Evolutionary conservation across 129 eudicot species (phyloP).

Genomic region (Logfia minima): DNA sequence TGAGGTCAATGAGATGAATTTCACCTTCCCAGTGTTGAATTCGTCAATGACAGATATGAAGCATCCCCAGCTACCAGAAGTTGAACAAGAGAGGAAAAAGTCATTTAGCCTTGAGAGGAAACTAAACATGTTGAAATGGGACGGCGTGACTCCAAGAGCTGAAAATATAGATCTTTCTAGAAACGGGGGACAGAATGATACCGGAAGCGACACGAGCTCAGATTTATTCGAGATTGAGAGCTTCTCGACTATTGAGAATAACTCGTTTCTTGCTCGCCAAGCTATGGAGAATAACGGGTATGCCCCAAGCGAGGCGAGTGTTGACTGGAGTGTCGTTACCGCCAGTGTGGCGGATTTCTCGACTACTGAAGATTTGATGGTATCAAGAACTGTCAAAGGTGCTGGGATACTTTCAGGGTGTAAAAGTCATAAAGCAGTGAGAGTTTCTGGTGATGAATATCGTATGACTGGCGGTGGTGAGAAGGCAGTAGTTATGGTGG

Average conservation of each 20-base stretch:
- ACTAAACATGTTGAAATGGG: conserved; percentile 57
- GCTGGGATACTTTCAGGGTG: conserved; percentile 62
- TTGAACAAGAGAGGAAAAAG: conserved; percentile 29
- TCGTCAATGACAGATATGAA: conserved; percentile 21
- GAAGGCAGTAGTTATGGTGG: conserved; percentile 16
- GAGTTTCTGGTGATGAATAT: conserved; percentile 54
- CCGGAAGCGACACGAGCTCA: conserved; percentile 81
- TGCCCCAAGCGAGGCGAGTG: conserved; percentile 90
- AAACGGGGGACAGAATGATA: conserved; percentile 42
- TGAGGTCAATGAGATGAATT: conserved; percentile 29
- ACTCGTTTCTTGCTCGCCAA: conserved; percentile 40
- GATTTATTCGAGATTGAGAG: conserved; percentile 90
- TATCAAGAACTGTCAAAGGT: conserved; percentile 21
- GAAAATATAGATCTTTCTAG: conserved; percentile 25
- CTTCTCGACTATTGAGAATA: conserved; percentile 53
- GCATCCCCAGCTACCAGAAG: conserved; percentile 9
- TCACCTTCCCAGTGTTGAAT: conserved; percentile 47
- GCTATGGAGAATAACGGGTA: conserved; percentile 45
- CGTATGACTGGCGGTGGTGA: conserved; percentile 10
- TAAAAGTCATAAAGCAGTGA: conserved; percentile 66
- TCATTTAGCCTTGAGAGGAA: conserved; percentile 41
- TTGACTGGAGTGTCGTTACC: conserved; percentile 84
- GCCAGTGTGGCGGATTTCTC: conserved; percentile 75
- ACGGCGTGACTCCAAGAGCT: conserved; percentile 43
- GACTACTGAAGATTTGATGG: conserved; percentile 22